Percentiles rank a stretch among this genome's conserved stretches.
These are phyloP conservation scores for Chromera velia DNA, from an alignment of 73 alveolate genomes.

Conservation along the genomic window DNA sequence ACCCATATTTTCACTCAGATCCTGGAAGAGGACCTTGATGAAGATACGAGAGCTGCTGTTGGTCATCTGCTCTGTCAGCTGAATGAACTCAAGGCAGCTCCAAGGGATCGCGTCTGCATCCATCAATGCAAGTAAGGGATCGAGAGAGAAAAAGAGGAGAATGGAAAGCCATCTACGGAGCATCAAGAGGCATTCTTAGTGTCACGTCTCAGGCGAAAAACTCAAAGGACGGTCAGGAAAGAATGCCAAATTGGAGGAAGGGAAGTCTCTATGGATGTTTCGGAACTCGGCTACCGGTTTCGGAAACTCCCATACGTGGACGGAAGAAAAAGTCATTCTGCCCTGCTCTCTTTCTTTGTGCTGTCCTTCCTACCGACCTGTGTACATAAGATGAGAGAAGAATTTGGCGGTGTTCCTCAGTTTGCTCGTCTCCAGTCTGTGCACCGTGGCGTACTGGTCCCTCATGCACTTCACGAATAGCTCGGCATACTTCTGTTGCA, in stretches of 20 bases:
- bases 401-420: conserved; percentile 93
- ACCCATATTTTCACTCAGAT: conserved; percentile 53
- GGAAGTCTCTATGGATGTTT: no score
- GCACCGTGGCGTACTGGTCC: conserved; percentile 83
- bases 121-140: background rate
- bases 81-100: conserved; percentile 4
- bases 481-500: conserved; percentile 81
- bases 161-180: no score
- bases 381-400: conserved; percentile 91
- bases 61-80: conserved; percentile 85
- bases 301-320: no score
- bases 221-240: no score
- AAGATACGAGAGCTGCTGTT: conserved; percentile 92
- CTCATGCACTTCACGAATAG: conserved; percentile 79
- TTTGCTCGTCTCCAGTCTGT: conserved; percentile 95
- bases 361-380: no score
- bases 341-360: no score
- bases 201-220: no score
- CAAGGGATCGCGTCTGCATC: conserved; percentile 28
- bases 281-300: no score
- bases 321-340: no score
- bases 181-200: no score
- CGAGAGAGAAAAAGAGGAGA: background rate
- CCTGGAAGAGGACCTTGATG: conserved; percentile 87
- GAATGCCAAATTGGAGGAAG: no score